phyloP scores from a whole-genome alignment of 2,329 filamentous ascomycete species.

The Tolypocladium inflatum region DNA sequence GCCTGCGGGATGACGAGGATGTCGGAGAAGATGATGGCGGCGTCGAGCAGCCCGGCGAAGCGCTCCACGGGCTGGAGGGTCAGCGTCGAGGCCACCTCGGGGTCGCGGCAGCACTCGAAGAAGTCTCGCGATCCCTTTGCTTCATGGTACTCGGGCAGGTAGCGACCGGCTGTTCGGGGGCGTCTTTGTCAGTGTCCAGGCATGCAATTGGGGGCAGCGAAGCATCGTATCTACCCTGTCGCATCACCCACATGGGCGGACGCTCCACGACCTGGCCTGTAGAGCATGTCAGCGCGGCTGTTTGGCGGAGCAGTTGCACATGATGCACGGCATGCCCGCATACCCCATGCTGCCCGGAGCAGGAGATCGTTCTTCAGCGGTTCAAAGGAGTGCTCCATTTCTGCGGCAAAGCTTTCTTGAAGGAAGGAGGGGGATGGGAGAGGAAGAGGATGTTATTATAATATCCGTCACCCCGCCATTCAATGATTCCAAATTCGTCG shows the following conservation, averaged over 20 bases:
- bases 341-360: constrained; percentile 82
- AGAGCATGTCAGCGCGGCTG: constrained; percentile 8
- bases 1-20: constrained; percentile 97
- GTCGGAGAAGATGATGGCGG: constrained; percentile 97
- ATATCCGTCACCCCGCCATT: constrained; percentile 3
- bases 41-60: constrained; percentile 82
- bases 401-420: not conserved
- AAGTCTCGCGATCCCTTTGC: constrained; percentile 88
- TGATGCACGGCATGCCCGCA: constrained; percentile 13
- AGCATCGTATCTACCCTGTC: constrained; percentile 60
- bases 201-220: not conserved
- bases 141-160: constrained; percentile 95
- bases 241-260: constrained; percentile 98
- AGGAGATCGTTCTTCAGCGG: constrained; percentile 89
- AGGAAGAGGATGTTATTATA: not conserved
- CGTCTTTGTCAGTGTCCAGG: not conserved
- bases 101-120: constrained; percentile 92
- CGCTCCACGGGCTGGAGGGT: constrained; percentile 94
- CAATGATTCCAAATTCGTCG: not conserved
- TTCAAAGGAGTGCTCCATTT: constrained; percentile 65
- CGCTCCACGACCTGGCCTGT: constrained; percentile 83
- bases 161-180: constrained; percentile 65
- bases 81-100: constrained; percentile 85
- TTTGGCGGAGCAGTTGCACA: constrained; percentile 7
- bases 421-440: not conserved